Conservation (phyloP, 2,329 filamentous ascomycete genomes). For the Apiospora phragmitis region DNA sequence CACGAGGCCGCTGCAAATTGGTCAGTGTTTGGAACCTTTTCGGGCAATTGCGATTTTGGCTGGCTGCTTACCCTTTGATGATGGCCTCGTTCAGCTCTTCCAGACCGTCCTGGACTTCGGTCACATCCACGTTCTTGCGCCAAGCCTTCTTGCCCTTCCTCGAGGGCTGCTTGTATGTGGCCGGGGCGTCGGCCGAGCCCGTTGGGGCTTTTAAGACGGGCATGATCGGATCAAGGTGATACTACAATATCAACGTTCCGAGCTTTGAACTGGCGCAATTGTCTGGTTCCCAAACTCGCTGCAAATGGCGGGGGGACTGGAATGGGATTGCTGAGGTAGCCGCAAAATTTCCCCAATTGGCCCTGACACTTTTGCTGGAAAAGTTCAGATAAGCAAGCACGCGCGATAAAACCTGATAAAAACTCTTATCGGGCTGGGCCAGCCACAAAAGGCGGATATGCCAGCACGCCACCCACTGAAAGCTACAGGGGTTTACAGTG, state of each 20-base stretch:
- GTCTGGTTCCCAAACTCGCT: neutral
- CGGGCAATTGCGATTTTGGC: neutral
- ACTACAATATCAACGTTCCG: neutral
- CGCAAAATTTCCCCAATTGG: constrained; percentile 15
- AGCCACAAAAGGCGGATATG: neutral
- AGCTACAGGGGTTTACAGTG: neutral
- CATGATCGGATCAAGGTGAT: constrained; percentile 39
- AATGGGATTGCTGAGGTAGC: neutral
- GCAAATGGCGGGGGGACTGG: constrained; percentile 12
- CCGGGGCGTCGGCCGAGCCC: constrained; percentile 62
- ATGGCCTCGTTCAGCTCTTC: constrained; percentile 85
- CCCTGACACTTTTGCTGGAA: neutral
- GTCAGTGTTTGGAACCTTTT: neutral
- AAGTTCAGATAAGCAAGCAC: constrained; percentile 8
- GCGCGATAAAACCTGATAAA: constrained; percentile 4
- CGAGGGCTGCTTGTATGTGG: constrained; percentile 84
- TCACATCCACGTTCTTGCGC: constrained; percentile 96
- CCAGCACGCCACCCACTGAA: neutral
- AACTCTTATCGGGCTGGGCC: constrained; percentile 12
- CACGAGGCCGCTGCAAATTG: constrained; percentile 69
- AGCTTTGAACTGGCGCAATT: neutral
- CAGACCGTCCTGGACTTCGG: constrained; percentile 80
- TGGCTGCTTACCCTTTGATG: constrained; percentile 74
- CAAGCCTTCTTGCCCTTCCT: constrained; percentile 98
- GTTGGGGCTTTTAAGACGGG: constrained; percentile 51